Evolutionary conservation across 2,329 filamentous ascomycete species (phyloP).

Genomic region (Talaromyces atroroseus): DNA sequence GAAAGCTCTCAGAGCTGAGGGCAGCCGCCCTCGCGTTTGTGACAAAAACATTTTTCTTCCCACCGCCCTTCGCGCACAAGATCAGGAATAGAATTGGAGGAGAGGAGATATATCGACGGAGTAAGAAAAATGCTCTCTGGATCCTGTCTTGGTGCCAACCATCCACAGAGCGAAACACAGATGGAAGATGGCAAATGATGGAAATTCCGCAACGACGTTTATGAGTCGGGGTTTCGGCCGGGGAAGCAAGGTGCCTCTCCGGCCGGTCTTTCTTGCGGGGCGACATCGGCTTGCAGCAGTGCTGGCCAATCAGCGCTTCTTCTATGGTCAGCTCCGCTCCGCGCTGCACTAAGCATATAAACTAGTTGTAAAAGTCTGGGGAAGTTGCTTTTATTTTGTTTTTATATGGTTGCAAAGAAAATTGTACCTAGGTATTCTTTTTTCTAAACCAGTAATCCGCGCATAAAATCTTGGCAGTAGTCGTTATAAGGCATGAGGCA

Average conservation of each 20-base stretch:
- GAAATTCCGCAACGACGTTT: background rate
- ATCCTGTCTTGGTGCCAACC: background rate
- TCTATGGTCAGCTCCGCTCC: background rate
- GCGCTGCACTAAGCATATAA: background rate
- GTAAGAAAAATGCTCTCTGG: background rate
- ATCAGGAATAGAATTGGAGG: background rate
- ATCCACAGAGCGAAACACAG: background rate
- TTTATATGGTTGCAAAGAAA: background rate
- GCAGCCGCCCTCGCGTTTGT: constrained; percentile 26
- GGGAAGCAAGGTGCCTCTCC: constrained; percentile 10
- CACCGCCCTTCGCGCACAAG: background rate
- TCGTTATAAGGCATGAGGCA: constrained; percentile 12
- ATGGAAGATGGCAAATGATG: background rate
- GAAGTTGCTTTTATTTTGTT: background rate
- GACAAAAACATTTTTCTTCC: constrained; percentile 23
- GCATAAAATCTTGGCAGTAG: background rate
- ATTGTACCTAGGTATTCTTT: background rate
- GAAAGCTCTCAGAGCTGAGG: constrained; percentile 22
- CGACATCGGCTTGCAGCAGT: background rate
- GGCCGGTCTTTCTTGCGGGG: background rate
- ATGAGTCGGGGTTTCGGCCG: background rate
- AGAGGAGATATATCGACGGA: background rate
- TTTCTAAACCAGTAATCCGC: background rate
- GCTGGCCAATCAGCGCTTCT: constrained; percentile 6
- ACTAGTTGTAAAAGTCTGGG: background rate